Evolutionary conservation across 2,329 filamentous ascomycete genomes (phyloP).

Genomic region (Stachybotrys chlorohalonatus): DNA sequence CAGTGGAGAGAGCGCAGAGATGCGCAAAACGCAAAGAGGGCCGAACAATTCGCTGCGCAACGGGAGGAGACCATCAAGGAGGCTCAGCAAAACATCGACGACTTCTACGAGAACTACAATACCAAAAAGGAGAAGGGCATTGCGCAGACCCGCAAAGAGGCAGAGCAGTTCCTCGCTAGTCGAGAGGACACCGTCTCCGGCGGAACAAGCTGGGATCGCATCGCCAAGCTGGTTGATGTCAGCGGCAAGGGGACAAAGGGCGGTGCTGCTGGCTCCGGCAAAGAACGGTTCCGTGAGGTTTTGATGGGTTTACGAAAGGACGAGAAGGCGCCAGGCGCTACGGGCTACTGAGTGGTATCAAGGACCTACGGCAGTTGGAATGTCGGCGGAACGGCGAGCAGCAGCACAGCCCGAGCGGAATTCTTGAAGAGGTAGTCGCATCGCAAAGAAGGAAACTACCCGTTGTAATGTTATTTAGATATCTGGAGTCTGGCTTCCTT

Average conservation of each 20-base stretch:
- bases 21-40: constrained; percentile 71
- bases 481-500: constrained; percentile 1
- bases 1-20: constrained; percentile 91
- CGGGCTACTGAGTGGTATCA: constrained; percentile 40
- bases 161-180: constrained; percentile 81
- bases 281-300: constrained; percentile 91
- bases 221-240: constrained; percentile 93
- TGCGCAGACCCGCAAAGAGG: constrained; percentile 79
- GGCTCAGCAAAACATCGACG: constrained; percentile 90
- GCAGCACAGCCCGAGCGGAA: not conserved
- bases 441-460: not conserved
- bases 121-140: constrained; percentile 93
- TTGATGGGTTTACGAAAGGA: constrained; percentile 85
- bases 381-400: too few species aligned
- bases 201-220: constrained; percentile 97
- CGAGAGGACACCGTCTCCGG: constrained; percentile 90
- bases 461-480: not conserved
- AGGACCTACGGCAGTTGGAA: not conserved
- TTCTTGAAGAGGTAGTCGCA: not conserved
- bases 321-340: constrained; percentile 67
- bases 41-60: constrained; percentile 72
- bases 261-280: constrained; percentile 81
- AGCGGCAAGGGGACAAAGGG: constrained; percentile 87
- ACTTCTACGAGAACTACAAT: constrained; percentile 99
- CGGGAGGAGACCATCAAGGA: constrained; percentile 81